Evolutionary conservation across 2,329 filamentous ascomycete genomes (phyloP), one percentile per base, ranked within the genome.

Genomic region (Colletotrichum melonis): DNA sequence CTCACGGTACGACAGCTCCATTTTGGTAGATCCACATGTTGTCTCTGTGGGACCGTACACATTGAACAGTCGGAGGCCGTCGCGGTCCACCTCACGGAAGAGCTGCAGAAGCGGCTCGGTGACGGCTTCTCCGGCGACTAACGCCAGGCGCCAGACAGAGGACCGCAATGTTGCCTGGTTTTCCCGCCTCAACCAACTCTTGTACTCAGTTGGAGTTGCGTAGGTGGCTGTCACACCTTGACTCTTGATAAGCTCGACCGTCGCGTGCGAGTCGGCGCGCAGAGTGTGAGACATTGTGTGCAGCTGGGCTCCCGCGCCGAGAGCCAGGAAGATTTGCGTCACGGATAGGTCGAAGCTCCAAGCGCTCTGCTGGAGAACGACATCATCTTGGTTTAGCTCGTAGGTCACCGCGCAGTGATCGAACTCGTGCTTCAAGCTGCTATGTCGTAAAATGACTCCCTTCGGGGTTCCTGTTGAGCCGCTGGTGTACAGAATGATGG

Each of bases 361-460:
- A 0, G 84, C 78, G 26, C 78, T 84, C 71, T 86, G 83, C 67
- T 85, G 83, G 1, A 86, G 76, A 1, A 83, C 78, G 3, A 74
- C 75, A 19, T 81, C 81, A 1, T 75, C 67, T 0, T 75, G 77
- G 0, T 80, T 16, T 1, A 59, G 5, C 11, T 22, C n/a, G 24
- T 59, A 59, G 4, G 32, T 59, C 5, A 3, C 32, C 5, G 57
- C 32, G 7, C 32, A 59, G 5, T 59, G 57, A n/a, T 59, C 57
- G n/a, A 59, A 59, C 57, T 59, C 57, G 11, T 59, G 57, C 19
- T 68, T 1, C 42, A 62, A 35, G 59, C 59, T 62, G 59, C 59
- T 49, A 22, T 62, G 59, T 14, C 63, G 67, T 14, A 85, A 73
- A 0, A 80, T 57, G 26, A 86, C 80, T 8, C 85, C 84, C 77